These are phyloP conservation scores for Geotrichum citri-aurantii DNA, from an alignment of 1,139 yeast species.

Conservation along the genomic window DNA sequence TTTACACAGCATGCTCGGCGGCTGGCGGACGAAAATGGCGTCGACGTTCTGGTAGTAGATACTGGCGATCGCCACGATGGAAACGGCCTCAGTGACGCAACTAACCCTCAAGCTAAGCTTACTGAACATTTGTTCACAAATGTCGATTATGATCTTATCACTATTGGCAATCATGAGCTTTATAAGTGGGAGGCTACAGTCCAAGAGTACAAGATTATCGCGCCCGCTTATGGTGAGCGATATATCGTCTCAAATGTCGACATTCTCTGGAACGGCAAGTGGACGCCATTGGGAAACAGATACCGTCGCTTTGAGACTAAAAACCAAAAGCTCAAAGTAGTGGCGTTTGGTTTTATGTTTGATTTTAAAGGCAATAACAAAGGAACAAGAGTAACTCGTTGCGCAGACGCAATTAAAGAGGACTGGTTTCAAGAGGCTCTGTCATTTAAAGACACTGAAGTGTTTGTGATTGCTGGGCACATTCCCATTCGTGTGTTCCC, in stretches of 20 bases:
- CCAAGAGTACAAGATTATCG: slow-evolving; percentile 60
- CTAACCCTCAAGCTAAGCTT: slow-evolving; percentile 60
- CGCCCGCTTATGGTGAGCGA: slow-evolving; percentile 52
- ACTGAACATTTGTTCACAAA: slow-evolving; percentile 59
- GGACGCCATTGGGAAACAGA: slow-evolving; percentile 63
- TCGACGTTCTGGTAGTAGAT: slow-evolving; percentile 71
- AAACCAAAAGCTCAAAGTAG: slow-evolving; percentile 45
- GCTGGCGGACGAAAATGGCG: slow-evolving; percentile 43
- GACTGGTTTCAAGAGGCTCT: slow-evolving; percentile 61
- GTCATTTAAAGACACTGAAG: slow-evolving; percentile 48
- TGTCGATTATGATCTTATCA: slow-evolving; percentile 69
- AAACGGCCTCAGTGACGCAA: slow-evolving; percentile 79
- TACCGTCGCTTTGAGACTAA: slow-evolving; percentile 62
- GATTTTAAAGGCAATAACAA: slow-evolving; percentile 61
- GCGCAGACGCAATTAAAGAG: slow-evolving; percentile 49
- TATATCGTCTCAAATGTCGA: slow-evolving; percentile 85
- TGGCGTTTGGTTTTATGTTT: slow-evolving; percentile 77
- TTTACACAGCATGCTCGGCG: slow-evolving; percentile 50
- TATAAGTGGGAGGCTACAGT: slow-evolving; percentile 62
- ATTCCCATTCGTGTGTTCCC: slow-evolving; percentile 64
- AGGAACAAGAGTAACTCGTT: slow-evolving; percentile 60
- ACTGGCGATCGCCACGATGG: slow-evolving; percentile 96
- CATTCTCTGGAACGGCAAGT: slow-evolving; percentile 40
- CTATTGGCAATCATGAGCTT: slow-evolving; percentile 90
- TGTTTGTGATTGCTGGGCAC: slow-evolving; percentile 71